Percentiles rank a stretch among this genome's conserved stretches.
phyloP scores from a whole-genome alignment of 306 rosid species.

The Prosopis cineraria region DNA sequence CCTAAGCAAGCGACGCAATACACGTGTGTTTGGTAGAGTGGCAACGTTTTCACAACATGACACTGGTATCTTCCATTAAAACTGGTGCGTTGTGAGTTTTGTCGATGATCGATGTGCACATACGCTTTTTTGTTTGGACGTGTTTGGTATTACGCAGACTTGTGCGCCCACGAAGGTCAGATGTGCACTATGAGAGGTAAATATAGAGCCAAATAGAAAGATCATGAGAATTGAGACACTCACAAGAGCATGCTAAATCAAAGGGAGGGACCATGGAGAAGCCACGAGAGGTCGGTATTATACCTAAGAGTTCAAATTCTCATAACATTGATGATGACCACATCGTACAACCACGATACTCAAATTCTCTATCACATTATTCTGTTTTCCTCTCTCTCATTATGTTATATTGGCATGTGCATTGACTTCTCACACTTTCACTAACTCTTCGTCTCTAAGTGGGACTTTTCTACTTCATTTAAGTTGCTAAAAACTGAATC shows the following conservation, averaged over 20 bases:
- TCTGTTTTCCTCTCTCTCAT: conserved; percentile 19
- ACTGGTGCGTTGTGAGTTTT: not conserved
- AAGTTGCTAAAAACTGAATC: too few relatives aligned
- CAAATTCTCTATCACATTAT: not conserved
- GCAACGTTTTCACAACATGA: not conserved
- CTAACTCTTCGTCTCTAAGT: conserved; percentile 15
- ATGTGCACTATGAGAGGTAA: conserved; percentile 42
- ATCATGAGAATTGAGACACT: not conserved
- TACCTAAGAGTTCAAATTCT: not conserved
- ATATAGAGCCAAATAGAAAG: conserved; percentile 39
- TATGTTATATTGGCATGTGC: conserved; percentile 39
- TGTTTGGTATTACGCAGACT: not conserved
- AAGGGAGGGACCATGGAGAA: conserved; percentile 34
- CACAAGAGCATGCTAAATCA: not conserved
- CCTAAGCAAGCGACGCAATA: not conserved
- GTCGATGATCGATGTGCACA: not conserved
- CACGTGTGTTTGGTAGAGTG: not conserved
- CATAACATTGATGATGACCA: not conserved
- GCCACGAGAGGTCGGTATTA: conserved; percentile 25
- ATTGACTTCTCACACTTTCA: conserved; percentile 33
- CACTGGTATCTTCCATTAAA: not conserved
- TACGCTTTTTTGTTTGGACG: not conserved
- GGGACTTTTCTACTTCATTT: conserved; percentile 8
- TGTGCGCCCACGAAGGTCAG: not conserved
- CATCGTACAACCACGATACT: not conserved